Evolutionary conservation across 352 stramenopile genomes (phyloP), one percentile per base, ranked within the genome.

Genomic region (Globisporangium mamillatum): DNA sequence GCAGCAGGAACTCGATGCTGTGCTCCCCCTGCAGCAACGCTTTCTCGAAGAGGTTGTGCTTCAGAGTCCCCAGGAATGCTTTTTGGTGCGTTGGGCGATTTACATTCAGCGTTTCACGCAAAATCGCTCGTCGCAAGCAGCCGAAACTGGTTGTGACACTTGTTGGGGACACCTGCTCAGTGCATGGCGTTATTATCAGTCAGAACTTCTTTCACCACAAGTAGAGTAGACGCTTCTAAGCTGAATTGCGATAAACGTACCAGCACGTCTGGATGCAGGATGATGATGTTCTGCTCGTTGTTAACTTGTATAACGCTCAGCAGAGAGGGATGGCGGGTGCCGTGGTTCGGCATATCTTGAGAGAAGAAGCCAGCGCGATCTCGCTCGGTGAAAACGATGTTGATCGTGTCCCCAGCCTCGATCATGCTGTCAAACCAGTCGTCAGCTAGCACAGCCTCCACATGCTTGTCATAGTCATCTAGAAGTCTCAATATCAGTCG

Each of bases 21-120:
- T 76, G 65, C 12, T 81, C 68, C 12, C 72, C 70, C 36, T 77
- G 72, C 14, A 82, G 25, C 64, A 95, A 63, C 22, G 81, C 78
- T 22, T 73, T 56, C 60, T 95, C 82, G 59, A 95, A 95, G 3
- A 95, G 63, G n/a, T 93, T 79, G 72, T 95, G 88, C 68, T 95
- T 95, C 22, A 95, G 69, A 18, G 77, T 95, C 46, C 88, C 88
- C 14, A 94, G 59, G 22, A 94, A 80, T 20, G 84, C 88, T 29
- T 88, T 89, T 12, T 77, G 57, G 27, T 83, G 75, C n/a, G 80
- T 91, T 8, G 81, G 73, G n/a, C 73, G 64, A 25, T 62, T 87
- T 5, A 95, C 81, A 34, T 77, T 80, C 14, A 92, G 68, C 0
- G 81, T 91, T 70, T 95, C 84, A 41, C 77, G 68, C n/a, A 95